A percentile compares a stretch with the other conserved stretches of the same genome.
Conservation (phyloP, 164 flowering plant genomes). For the Paratinospora sagittata region DNA sequence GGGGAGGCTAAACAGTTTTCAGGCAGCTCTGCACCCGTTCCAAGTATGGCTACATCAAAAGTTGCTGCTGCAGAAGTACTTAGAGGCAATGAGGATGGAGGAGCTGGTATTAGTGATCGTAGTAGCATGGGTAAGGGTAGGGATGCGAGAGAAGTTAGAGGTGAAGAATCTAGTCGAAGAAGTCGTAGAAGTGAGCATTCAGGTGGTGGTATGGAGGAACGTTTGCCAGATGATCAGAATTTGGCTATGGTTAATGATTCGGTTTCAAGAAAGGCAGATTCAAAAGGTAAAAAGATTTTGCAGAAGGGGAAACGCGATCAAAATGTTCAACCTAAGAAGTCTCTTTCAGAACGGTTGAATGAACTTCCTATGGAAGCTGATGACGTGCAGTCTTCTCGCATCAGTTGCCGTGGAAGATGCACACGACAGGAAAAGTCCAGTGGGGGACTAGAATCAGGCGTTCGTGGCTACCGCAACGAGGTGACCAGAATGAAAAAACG, state of each 20-base stretch:
- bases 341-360: conserved; percentile 58
- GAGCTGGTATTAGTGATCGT: conserved; percentile 28
- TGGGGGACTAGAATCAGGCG: conserved; percentile 34
- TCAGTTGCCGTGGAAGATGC: conserved; percentile 29
- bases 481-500: conserved; percentile 51
- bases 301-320: conserved; percentile 36
- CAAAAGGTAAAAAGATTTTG: conserved; percentile 31
- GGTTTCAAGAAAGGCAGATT: conserved; percentile 30
- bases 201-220: conserved; percentile 34
- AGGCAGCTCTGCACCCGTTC: conserved; percentile 37
- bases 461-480: conserved; percentile 36
- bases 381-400: conserved; percentile 47
- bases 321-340: conserved; percentile 40
- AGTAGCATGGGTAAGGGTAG: conserved; percentile 34
- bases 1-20: conserved; percentile 43
- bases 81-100: conserved; percentile 20
- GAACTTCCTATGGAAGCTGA: conserved; percentile 54
- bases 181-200: conserved; percentile 30
- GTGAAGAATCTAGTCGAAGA: conserved; percentile 40
- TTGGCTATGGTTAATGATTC: conserved; percentile 20
- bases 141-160: conserved; percentile 37
- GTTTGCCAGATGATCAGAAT: conserved; percentile 22
- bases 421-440: conserved; percentile 21
- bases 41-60: conserved; percentile 35
- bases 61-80: conserved; percentile 41